Percentiles rank a stretch among this genome's conserved stretches.
phyloP scores from a whole-genome alignment of 2,329 filamentous ascomycete species.

The Blastomyces emzantsi region DNA sequence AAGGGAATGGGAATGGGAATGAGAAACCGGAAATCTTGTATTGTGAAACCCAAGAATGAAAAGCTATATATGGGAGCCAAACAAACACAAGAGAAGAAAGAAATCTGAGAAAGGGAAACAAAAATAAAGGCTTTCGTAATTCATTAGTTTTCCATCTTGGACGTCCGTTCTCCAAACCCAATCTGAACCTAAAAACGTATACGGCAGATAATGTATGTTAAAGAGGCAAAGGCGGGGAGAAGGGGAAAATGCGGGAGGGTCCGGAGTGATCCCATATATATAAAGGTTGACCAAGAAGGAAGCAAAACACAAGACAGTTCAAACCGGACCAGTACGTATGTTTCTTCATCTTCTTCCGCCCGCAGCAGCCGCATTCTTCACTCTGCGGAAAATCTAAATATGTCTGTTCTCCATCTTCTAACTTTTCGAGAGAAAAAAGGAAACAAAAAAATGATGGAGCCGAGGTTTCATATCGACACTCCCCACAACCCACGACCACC shows the following conservation, averaged over 20 bases:
- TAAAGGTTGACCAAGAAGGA: not conserved
- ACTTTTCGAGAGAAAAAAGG: not conserved
- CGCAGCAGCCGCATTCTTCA: not conserved
- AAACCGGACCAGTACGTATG: too few relatives aligned
- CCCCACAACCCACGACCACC: constrained; percentile 40
- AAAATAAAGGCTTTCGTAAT: not conserved
- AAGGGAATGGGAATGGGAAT: too few relatives aligned
- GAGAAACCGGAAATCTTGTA: not conserved
- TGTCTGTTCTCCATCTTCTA: not conserved
- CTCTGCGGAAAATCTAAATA: not conserved
- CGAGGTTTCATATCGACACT: constrained; percentile 28
- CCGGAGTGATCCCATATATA: not conserved
- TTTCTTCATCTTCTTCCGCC: not conserved
- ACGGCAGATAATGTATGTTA: not conserved
- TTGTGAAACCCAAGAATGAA: not conserved
- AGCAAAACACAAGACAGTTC: not conserved
- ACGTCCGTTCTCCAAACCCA: not conserved
- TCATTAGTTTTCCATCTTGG: not conserved
- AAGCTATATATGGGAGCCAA: not conserved
- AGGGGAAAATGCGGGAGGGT: not conserved
- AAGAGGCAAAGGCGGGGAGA: not conserved
- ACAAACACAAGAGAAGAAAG: not conserved
- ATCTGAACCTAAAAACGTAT: not conserved
- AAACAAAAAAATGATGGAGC: not conserved
- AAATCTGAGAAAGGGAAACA: not conserved